Base-by-base conservation (phyloP, 2,329 filamentous ascomycete genomes). In the Aureobasidium zeae region DNA sequence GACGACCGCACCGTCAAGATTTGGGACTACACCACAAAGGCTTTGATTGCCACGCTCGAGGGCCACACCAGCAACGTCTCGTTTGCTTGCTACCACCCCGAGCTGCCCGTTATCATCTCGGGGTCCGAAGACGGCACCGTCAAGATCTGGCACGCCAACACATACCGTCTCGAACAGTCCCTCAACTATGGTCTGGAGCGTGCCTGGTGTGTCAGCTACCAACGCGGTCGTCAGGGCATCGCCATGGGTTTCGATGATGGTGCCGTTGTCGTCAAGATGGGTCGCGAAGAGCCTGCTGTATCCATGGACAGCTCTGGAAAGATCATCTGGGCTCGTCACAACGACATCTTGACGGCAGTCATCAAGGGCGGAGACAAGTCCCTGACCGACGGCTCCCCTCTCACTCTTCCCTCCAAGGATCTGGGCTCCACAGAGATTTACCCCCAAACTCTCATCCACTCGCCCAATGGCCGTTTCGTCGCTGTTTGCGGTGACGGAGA, bases 11-110 rank as follows among this genome's bases (percentile, higher is more conserved):
- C 89, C 1, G 86, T 96, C 56, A 96, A 96, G 72, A 79, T 98
- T 44, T 98, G 91, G 89, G 91, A 98, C 62, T 96, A 98, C 71
- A 96, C 89, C 10, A 96, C 88, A 36, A 98, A 98, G 68, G 91
- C 87, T 10, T 72, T 96, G 52, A 95, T 96, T 60, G 91, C 91
- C 21, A 96, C 89, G 2, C 74, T 98, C 35, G 91, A 98, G 64
- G 91, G 91, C 20, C 91, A 98, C 64, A 94, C 87, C 21, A 94
- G 88, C 65, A 98, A 98, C 58, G 91, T 98, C 35, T 95, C 88
- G 2, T 98, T 96, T 59, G 91, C 91, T 37, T 93, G 88, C 65
- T 98, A 96, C 62, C 91, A 98, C 65, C 91, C 91, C 2, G 89
- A 96, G 65, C 71, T 98, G 36, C 91, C 91, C 2, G 82, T 98